Percentiles rank a stretch among this genome's conserved stretches.
Evolutionary conservation across 1,284 basidiomycete genomes (phyloP).

Genomic region (Pulchroboletus neoregius): DNA sequence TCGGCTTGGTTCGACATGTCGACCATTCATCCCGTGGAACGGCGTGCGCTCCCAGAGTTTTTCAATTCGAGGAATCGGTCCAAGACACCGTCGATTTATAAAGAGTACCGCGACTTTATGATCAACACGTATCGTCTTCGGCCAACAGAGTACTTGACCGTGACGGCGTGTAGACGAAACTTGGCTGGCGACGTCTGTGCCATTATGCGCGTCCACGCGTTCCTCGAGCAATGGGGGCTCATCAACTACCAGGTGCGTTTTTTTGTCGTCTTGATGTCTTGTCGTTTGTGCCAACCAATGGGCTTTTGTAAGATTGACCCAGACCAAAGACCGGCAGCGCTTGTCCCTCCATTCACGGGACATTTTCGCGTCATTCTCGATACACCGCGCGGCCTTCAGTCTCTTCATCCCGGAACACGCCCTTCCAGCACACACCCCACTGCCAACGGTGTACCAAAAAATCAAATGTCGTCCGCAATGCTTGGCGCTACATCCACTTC

Average conservation of each 20-base stretch:
- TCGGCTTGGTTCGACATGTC: conserved; percentile 98
- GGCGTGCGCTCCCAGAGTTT: conserved; percentile 93
- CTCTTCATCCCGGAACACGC: conserved; percentile 88
- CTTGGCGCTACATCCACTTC: conserved; percentile 50
- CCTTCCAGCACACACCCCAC: conserved; percentile 43
- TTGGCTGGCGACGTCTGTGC: conserved; percentile 98
- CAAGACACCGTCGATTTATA: conserved; percentile 97
- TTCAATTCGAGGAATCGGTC: conserved; percentile 94
- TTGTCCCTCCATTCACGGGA: conserved; percentile 97
- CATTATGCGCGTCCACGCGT: conserved; percentile 98
- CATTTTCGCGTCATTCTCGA: conserved; percentile 98
- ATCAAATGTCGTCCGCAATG: conserved; percentile 37
- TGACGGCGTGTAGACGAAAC: conserved; percentile 95
- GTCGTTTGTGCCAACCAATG: not conserved
- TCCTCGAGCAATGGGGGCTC: conserved; percentile 98
- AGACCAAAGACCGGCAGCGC: conserved; percentile 88
- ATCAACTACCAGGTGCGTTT: conserved; percentile 90
- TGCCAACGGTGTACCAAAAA: conserved; percentile 49
- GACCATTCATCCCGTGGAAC: conserved; percentile 90
- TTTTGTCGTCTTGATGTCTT: conserved; percentile 17
- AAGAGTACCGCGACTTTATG: conserved; percentile 99
- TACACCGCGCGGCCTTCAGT: conserved; percentile 93
- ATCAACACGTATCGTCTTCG: conserved; percentile 96
- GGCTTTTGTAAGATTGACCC: conserved; percentile 78
- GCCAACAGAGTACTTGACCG: conserved; percentile 94